Evolutionary conservation across 2,329 filamentous ascomycete genomes (phyloP), one percentile per base, ranked within the genome.

Genomic region (Fusarium pininemorale): DNA sequence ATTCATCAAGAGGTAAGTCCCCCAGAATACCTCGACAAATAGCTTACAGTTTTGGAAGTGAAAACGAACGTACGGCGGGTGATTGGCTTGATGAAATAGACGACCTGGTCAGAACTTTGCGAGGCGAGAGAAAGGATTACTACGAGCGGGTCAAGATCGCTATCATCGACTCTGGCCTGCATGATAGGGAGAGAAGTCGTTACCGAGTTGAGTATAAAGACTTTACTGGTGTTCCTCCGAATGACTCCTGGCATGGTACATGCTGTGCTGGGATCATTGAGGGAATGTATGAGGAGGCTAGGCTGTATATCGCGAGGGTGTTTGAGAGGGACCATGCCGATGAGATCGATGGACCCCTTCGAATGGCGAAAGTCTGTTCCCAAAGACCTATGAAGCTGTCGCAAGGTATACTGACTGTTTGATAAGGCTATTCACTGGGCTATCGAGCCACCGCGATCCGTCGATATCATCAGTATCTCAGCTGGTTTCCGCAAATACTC

Each of bases 151-250:
- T 62, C 0, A 62, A 62, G 15, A 38, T 62, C 0, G 59, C 59
- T 4, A 13, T 57, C 0, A 62, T 62, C 1, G 59, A 62, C 22
- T 45, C 59, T 14, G 59, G 59, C 0, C 5, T 62, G 0, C 38
- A 62, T 2, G 50, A 62, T 3, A 18, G 9, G 0, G 28, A 44
- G 2, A 44, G 51, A 8, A 0, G 1, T 1, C 30, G 3, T 5
- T 45, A 62, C 4, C 15, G 1, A 5, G 10, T 1, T 1, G 22
- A 26, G 6, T 59, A 59, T 2, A 5, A 15, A 10, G 60, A 63
- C 4, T 47, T 59, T 1, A 39, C 53, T 0, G n/a, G 30, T 4
- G 6, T 13, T 0, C 0, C 10, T 22, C 26, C 0, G 0, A 59
- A 63, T 1, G 16, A 59, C 20, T 63, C 60, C 0, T 63, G 60